Conservation (phyloP, 768 basidiomycete species). For the Gloeophyllum trabeum region DNA sequence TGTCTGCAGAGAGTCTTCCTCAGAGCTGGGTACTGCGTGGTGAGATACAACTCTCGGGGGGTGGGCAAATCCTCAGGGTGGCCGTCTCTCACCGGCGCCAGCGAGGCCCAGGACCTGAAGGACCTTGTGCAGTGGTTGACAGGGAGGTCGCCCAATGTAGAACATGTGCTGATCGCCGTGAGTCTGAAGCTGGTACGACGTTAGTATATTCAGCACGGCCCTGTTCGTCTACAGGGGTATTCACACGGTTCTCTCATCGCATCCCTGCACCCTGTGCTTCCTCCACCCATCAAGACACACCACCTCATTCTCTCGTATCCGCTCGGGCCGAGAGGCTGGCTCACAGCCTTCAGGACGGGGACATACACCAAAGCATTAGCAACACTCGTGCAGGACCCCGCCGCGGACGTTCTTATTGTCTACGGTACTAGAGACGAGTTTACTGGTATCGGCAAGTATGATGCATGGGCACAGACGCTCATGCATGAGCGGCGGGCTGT, state of each 20-base stretch:
- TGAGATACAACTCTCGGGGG: conserved; percentile 71
- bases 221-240: conserved; percentile 48
- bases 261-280: conserved; percentile 49
- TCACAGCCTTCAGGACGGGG: conserved; percentile 56
- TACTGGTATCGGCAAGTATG: conserved; percentile 43
- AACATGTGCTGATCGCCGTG: conserved; percentile 50
- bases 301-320: conserved; percentile 75
- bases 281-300: conserved; percentile 36
- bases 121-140: conserved; percentile 49
- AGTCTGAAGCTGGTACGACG: conserved; percentile 13
- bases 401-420: conserved; percentile 46
- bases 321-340: conserved; percentile 47
- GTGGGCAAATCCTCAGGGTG: conserved; percentile 67
- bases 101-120: conserved; percentile 60
- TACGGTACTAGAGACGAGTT: conserved; percentile 68
- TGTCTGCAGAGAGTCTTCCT: conserved; percentile 30
- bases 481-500: conserved; percentile 9
- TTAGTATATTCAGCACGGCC: neutral
- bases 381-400: conserved; percentile 31
- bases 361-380: conserved; percentile 42
- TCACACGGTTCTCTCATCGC: conserved; percentile 71
- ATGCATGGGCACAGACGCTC: conserved; percentile 39
- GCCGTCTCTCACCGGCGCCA: conserved; percentile 60
- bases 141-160: conserved; percentile 26
- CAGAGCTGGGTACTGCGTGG: conserved; percentile 38